Conservation (phyloP, 352 stramenopile genomes). For the Phytophthora constricta region DNA sequence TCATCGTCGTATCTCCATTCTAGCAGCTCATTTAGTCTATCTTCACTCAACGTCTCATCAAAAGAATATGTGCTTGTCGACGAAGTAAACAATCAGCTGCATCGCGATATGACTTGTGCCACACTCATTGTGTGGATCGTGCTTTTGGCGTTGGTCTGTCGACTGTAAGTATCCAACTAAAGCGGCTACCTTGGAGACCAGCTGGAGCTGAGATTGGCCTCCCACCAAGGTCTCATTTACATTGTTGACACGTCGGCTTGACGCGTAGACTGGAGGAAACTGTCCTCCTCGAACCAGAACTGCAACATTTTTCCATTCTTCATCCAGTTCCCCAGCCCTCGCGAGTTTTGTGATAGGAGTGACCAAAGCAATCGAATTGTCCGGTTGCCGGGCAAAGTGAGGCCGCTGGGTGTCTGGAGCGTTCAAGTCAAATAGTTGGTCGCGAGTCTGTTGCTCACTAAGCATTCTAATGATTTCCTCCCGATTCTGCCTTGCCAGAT, state of each 20-base stretch:
- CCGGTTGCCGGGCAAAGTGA: too few relatives aligned
- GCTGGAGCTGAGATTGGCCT: not conserved
- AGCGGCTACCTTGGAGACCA: not conserved
- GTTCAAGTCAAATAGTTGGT: not conserved
- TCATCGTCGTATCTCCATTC: too few relatives aligned
- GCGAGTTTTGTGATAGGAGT: not conserved
- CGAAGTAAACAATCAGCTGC: conserved; percentile 18
- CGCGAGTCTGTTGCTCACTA: not conserved
- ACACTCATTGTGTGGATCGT: too few relatives aligned
- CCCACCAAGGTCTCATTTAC: not conserved
- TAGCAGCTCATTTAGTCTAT: not conserved
- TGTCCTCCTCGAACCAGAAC: not conserved
- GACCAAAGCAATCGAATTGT: conserved; percentile 1
- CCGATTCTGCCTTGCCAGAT: too few relatives aligned
- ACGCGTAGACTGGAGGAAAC: not conserved
- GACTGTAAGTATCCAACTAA: too few relatives aligned
- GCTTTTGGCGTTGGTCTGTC: too few relatives aligned
- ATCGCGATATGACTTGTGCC: conserved; percentile 1
- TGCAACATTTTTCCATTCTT: not conserved
- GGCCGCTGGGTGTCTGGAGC: not conserved
- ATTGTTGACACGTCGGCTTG: too few relatives aligned
- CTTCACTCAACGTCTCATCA: conserved; percentile 2
- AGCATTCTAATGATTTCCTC: too few relatives aligned
- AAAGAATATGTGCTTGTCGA: conserved; percentile 21
- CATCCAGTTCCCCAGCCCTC: too few relatives aligned